These are phyloP conservation scores for Blastobotrys indianensis DNA, from an alignment of 1,139 yeast species.

Conservation along the genomic window DNA sequence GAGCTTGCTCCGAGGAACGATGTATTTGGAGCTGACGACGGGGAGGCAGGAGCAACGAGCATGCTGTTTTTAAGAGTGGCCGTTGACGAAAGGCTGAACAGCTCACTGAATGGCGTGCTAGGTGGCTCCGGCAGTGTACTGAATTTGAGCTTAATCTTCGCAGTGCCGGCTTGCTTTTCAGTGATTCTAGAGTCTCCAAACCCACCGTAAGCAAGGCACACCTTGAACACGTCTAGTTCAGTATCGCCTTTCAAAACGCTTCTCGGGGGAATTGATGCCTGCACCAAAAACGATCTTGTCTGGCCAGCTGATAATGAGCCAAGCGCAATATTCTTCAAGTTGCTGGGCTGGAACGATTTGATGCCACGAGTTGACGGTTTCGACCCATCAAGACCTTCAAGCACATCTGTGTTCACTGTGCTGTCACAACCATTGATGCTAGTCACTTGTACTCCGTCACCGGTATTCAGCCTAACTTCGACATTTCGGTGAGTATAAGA, in stretches of 20 bases:
- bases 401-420: conserved; percentile 11
- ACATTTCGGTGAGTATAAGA: conserved; percentile 16
- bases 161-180: conserved; percentile 5
- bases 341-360: conserved; percentile 11
- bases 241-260: conserved; percentile 5
- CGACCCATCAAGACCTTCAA: conserved; percentile 10
- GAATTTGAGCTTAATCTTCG: conserved; percentile 1
- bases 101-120: conserved; percentile 6
- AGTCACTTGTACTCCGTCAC: conserved; percentile 14
- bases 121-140: background rate
- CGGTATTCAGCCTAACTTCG: conserved; percentile 15
- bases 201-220: conserved; percentile 11
- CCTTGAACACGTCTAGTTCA: conserved; percentile 7
- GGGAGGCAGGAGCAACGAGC: too few relatives aligned
- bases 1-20: background rate
- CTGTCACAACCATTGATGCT: conserved; percentile 14
- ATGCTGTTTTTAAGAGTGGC: too few relatives aligned
- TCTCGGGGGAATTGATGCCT: conserved; percentile 17
- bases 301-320: conserved; percentile 22
- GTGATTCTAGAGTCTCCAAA: conserved; percentile 7
- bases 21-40: conserved; percentile 1
- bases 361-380: conserved; percentile 3
- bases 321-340: conserved; percentile 13
- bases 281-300: conserved; percentile 19
- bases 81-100: background rate